Evolutionary conservation across 2,329 filamentous ascomycete genomes (phyloP), one percentile per base, ranked within the genome.

Genomic region (Ilyonectria sp.): DNA sequence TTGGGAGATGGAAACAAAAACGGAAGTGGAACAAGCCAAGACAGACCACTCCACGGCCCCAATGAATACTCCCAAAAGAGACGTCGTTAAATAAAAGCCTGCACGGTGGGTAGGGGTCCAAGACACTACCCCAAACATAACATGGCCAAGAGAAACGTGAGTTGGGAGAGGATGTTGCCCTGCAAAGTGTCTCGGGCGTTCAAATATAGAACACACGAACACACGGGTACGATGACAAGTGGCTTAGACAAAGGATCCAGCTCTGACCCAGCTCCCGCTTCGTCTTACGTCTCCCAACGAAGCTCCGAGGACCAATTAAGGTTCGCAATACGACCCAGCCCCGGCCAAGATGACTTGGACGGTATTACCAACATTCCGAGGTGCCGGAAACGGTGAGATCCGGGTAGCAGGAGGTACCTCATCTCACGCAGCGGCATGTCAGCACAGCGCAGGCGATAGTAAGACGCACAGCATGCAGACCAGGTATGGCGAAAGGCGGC

Each of bases 371-470:
- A 43, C 40, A 17, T 6, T 43, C 40, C 7, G 19, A n/a, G 40
- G n/a, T 17, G 40, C 50, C 50, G 50, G 50, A 53, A 23, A n/a
- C 3, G 31, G 19, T 35, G 11, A 33, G 50, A 53, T 53, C 50
- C 50, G 50, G 29, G 1, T 15, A 35, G 26, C 17, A 33, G 19
- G 4, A 23, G 6, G 3, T 6, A 35, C 35, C 29, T 35, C 31
- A 53, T 53, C 31, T 53, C 50, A 53, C 50, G 50, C 29, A 33
- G 50, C n/a, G 31, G 37, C 50, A 53, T 21, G 50, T 53, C 50
- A 53, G 50, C 29, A 43, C 40, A 17, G 40, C n/a, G 15, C 31
- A 21, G 11, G 31, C 19, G 50, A 19, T 23, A 17, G 50, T 53
- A 52, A 52, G 29, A 35, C 29, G 29, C 13, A 31, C 19, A 31